Evolutionary conservation across 768 basidiomycete species (phyloP).

Genomic region (Tylopilus felleus): DNA sequence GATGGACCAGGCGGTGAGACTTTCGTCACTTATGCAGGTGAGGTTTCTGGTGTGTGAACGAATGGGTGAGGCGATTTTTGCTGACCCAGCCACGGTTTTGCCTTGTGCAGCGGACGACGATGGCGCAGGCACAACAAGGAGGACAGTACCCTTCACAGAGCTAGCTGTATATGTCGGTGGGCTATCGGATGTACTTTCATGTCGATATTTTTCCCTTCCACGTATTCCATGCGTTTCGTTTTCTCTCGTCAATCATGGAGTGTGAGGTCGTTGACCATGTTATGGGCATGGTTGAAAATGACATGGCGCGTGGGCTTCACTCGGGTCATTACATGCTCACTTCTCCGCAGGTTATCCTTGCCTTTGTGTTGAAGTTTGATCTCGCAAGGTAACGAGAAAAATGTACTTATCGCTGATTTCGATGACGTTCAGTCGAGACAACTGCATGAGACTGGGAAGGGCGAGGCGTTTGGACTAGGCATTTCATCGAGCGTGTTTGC

Average conservation of each 20-base stretch:
- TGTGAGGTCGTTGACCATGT: slow-evolving; percentile 3
- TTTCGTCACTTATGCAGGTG: slow-evolving; percentile 36
- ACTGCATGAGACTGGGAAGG: background rate
- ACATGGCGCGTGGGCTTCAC: background rate
- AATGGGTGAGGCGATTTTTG: background rate
- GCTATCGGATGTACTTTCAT: slow-evolving; percentile 16
- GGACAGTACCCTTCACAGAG: slow-evolving; percentile 31
- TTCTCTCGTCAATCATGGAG: background rate
- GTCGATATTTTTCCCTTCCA: slow-evolving; percentile 4
- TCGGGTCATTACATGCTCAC: background rate
- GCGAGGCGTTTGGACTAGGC: no score
- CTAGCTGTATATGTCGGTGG: slow-evolving; percentile 20
- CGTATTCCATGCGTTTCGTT: slow-evolving; percentile 8
- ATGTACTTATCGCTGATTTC: background rate
- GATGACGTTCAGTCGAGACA: background rate
- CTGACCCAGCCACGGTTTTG: background rate
- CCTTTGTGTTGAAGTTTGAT: background rate
- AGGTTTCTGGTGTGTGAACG: background rate
- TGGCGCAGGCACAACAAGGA: slow-evolving; percentile 30
- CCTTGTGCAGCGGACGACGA: slow-evolving; percentile 21
- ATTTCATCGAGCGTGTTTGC: no score
- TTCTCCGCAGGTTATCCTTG: background rate
- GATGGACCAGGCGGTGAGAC: slow-evolving; percentile 41
- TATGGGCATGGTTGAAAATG: background rate
- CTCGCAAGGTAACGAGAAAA: background rate